These are phyloP conservation scores for Hypomyces rosellus DNA, from an alignment of 2,329 filamentous ascomycete species.

Conservation along the genomic window DNA sequence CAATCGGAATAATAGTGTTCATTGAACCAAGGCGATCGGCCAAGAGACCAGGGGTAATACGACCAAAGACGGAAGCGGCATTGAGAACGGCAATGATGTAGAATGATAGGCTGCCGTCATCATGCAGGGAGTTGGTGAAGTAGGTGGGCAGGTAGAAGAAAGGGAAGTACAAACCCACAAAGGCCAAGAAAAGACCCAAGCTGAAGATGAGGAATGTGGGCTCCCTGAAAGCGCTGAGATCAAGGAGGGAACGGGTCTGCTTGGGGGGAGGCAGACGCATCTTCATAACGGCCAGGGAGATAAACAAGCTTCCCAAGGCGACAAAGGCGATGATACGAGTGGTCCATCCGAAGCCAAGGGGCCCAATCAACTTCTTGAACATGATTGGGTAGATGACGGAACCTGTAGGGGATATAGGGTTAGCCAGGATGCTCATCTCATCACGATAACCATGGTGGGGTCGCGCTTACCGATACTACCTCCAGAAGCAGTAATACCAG, in stretches of 20 bases:
- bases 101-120: constrained; percentile 20
- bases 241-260: constrained; percentile 34
- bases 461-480: constrained; percentile 28
- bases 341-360: constrained; percentile 30
- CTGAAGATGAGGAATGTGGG: constrained; percentile 29
- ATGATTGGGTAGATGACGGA: constrained; percentile 30
- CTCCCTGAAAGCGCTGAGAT: constrained; percentile 38
- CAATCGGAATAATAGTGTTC: constrained; percentile 26
- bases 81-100: constrained; percentile 42
- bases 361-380: constrained; percentile 25
- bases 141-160: constrained; percentile 38
- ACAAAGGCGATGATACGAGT: constrained; percentile 25
- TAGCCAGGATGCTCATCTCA: neutral
- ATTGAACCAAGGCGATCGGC: constrained; percentile 29
- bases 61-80: constrained; percentile 39
- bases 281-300: constrained; percentile 34
- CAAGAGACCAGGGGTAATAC: constrained; percentile 34
- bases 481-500: constrained; percentile 36
- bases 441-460: no score
- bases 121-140: neutral
- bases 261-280: constrained; percentile 24
- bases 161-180: constrained; percentile 33
- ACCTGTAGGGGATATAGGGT: neutral
- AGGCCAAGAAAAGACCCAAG: constrained; percentile 27
- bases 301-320: constrained; percentile 24